Evolutionary conservation across 805 yeast species (phyloP), one percentile per base, ranked within the genome.

Genomic region (Saturnispora serradocipensis): DNA sequence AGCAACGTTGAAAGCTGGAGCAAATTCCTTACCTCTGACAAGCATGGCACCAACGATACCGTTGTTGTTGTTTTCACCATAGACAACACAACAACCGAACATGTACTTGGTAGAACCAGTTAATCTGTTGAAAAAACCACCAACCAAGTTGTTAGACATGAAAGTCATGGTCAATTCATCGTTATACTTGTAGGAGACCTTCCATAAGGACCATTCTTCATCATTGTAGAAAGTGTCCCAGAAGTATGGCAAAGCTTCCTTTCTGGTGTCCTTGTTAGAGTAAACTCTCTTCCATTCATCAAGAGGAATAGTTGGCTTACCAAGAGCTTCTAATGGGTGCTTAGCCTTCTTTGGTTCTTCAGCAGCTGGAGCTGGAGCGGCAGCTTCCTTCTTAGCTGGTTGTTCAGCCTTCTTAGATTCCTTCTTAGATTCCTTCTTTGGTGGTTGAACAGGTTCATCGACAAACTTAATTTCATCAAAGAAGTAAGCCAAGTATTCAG

Each of bases 61-160:
- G 76, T 91, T 91, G 84, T 84, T 77, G 86, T 89, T 91, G 89
- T 89, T 88, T 78, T 87, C 97, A 74, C 99, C 99, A 77, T 86
- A 91, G 62, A 93, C 98, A 64, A 90, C 96, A 74, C 85, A 71
- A 67, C 82, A 77, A 68, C 98, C 99, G 70, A 91, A 91, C 80
- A 93, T 71, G 82, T 82, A 91, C 76, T 91, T 91, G 76, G 87
- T 78, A 58, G 98, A 91, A 59, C 82, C 98, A 55, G 82, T 69
- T 67, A 91, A 81, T 78, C 99, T 87, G 86, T 82, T 83, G 84
- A 91, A 87, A 86, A 91, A 91, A 68, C 98, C 98, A 69, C 97
- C 98, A 67, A 93, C 77, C 73, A 88, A 81, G 83, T 91, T 91
- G 85, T 89, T 89, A 64, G 98, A 88, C 98, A 93, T 93, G 80